These are phyloP conservation scores for Pythium scleroteichum DNA, from an alignment of 352 stramenopile species.

Conservation along the genomic window DNA sequence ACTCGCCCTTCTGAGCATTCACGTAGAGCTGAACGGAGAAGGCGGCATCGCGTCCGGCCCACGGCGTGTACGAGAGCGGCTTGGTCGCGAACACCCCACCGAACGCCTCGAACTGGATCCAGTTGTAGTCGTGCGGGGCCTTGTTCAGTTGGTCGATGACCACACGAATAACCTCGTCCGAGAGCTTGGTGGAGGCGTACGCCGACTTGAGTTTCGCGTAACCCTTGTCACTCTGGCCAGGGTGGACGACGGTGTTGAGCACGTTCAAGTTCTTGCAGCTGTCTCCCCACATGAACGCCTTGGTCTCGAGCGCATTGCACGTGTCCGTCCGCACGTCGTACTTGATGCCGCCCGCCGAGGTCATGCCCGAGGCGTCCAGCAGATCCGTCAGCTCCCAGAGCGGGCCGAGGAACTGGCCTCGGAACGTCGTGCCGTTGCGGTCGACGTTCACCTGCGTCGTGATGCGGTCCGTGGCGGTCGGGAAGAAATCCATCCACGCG, in stretches of 20 bases:
- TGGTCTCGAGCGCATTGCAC: slow-evolving; percentile 50
- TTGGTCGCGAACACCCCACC: slow-evolving; percentile 47
- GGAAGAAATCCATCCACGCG: slow-evolving; percentile 59
- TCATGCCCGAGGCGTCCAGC: slow-evolving; percentile 40
- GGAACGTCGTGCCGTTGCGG: slow-evolving; percentile 31
- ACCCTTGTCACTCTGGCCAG: slow-evolving; percentile 39
- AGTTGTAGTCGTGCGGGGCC: slow-evolving; percentile 39
- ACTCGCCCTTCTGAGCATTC: slow-evolving; percentile 40
- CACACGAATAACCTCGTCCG: slow-evolving; percentile 37
- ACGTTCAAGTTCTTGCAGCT: slow-evolving; percentile 45
- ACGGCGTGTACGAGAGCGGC: slow-evolving; percentile 48
- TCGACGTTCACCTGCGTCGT: slow-evolving; percentile 61
- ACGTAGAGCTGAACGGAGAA: slow-evolving; percentile 54
- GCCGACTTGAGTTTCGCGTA: slow-evolving; percentile 53
- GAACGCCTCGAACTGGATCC: slow-evolving; percentile 59
- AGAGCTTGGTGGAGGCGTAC: slow-evolving; percentile 45
- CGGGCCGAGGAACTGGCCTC: slow-evolving; percentile 44
- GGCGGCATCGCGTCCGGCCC: slow-evolving; percentile 40
- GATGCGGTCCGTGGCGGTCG: slow-evolving; percentile 39
- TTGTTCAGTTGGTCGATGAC: slow-evolving; percentile 41
- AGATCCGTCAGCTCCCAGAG: slow-evolving; percentile 37
- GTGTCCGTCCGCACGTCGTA: slow-evolving; percentile 39
- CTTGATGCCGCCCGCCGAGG: slow-evolving; percentile 35
- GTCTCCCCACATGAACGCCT: slow-evolving; percentile 46
- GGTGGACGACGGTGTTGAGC: slow-evolving; percentile 25